Conservation (phyloP, 441 rosid genomes). For the Erodium moschatum region DNA sequence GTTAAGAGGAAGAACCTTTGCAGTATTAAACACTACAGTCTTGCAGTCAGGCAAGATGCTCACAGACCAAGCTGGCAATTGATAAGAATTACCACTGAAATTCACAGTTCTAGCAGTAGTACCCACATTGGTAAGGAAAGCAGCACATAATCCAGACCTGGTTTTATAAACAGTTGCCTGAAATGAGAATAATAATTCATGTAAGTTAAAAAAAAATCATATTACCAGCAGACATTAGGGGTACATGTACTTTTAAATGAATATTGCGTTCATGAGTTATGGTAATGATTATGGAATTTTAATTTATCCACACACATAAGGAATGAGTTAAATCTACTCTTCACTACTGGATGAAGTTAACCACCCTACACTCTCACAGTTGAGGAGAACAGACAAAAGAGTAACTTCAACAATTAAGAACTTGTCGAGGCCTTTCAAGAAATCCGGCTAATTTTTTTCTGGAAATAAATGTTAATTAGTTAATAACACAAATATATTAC, state of each 20-base stretch:
- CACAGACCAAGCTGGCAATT: slow-evolving; percentile 68
- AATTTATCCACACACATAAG: not conserved
- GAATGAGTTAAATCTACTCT: not conserved
- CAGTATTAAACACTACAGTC: slow-evolving; percentile 55
- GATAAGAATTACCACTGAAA: slow-evolving; percentile 50
- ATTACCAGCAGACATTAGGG: not conserved
- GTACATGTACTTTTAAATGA: not conserved
- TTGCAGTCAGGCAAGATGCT: slow-evolving; percentile 81
- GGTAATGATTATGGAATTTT: not conserved
- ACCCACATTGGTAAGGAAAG: slow-evolving; percentile 57
- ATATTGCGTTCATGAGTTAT: not conserved
- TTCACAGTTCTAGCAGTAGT: slow-evolving; percentile 42
- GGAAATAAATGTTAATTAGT: not conserved
- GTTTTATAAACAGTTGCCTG: slow-evolving; percentile 60
- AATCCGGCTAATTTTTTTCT: not conserved
- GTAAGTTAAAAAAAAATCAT: not conserved
- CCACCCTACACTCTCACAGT: not conserved
- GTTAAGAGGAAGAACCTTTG: slow-evolving; percentile 52
- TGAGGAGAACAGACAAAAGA: not conserved
- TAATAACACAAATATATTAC: not conserved
- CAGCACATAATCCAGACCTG: slow-evolving; percentile 45
- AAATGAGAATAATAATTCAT: slow-evolving; percentile 5
- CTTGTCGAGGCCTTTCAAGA: not conserved
- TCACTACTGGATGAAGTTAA: not conserved
- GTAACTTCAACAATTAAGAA: not conserved